Percentiles rank a stretch among this genome's conserved stretches.
Evolutionary conservation across 305 asterid genomes (phyloP).

Genomic region (Petunia hybrid): DNA sequence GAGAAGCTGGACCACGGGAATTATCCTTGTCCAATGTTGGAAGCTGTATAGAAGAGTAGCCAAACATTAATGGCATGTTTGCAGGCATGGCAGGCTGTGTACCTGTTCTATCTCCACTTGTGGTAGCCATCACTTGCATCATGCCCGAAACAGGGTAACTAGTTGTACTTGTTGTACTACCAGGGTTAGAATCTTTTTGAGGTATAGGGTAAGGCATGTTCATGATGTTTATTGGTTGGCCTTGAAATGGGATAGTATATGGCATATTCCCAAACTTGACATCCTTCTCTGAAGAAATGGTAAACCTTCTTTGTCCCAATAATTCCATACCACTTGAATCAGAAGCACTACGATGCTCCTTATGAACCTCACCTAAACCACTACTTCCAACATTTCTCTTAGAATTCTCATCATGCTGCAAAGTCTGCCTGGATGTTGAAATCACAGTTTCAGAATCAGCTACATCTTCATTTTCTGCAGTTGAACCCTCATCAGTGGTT

Average conservation of each 20-base stretch:
- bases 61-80: conserved; percentile 78
- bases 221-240: conserved; percentile 56
- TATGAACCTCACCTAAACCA: conserved; percentile 53
- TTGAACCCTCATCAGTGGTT: conserved; percentile 89
- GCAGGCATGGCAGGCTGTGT: conserved; percentile 60
- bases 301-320: conserved; percentile 69
- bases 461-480: conserved; percentile 96
- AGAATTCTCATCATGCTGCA: conserved; percentile 60
- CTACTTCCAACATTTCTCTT: conserved; percentile 51
- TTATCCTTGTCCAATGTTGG: conserved; percentile 42
- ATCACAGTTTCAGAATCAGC: conserved; percentile 96
- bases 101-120: conserved; percentile 60
- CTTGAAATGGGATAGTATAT: conserved; percentile 57
- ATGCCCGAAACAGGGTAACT: conserved; percentile 60
- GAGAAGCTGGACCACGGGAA: conserved; percentile 57
- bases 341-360: conserved; percentile 61
- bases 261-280: conserved; percentile 55
- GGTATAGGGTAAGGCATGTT: conserved; percentile 67
- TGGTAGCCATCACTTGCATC: conserved; percentile 63
- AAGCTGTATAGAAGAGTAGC: conserved; percentile 73
- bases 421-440: conserved; percentile 70
- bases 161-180: conserved; percentile 49
- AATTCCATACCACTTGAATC: conserved; percentile 64
- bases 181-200: conserved; percentile 55
- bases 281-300: conserved; percentile 80